Base-by-base conservation (phyloP, 2,329 filamentous ascomycete species). In the Venturia effusa region DNA sequence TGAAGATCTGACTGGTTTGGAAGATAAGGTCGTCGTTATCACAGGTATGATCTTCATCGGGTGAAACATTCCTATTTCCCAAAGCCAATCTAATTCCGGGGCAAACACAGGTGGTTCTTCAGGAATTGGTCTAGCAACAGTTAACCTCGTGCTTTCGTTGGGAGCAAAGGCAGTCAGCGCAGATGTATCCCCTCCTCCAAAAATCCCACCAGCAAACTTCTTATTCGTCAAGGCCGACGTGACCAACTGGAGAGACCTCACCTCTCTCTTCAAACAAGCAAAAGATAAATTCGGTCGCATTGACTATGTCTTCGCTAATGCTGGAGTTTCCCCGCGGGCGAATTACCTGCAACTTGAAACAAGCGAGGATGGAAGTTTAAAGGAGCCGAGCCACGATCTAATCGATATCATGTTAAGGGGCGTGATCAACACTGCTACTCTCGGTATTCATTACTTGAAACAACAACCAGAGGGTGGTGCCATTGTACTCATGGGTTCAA, bases 81-180 rank as follows among this genome's bases (percentile, higher is more conserved):
- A 13, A 19, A n/a, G 11, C 3, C 4, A 17, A 63, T n/a, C 59
- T 61, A 55, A 61, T 48, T 24, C 4, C 8, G 4, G 15, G 15
- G 13, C 41, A 15, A 27, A 69, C 66, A 6, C 61, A 79, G 82
- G 83, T 64, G 80, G 81, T 64, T 82, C 81, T 0, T 83, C 82
- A 7, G 83, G 84, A 43, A 86, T 86, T 62, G 84, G 83, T 45
- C 76, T 83, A 27, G 80, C 81, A 48, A 84, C 83, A 2, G 76
- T 78, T 15, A 70, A 79, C 5, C 73, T 83, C 4, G 78, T 85
- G 22, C 74, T 84, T 2, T 74, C 77, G 1, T 70, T 79, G 0
- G 83, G 82, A 41, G 83, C 82, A 34, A 75, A 72, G n/a, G 83
- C 86, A 17, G 74, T 85, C 64, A 79, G 76, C 45, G 83, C 76